Evolutionary conservation across 2,329 filamentous ascomycete species (phyloP).

Genomic region (Xylariomycetidae sp.): DNA sequence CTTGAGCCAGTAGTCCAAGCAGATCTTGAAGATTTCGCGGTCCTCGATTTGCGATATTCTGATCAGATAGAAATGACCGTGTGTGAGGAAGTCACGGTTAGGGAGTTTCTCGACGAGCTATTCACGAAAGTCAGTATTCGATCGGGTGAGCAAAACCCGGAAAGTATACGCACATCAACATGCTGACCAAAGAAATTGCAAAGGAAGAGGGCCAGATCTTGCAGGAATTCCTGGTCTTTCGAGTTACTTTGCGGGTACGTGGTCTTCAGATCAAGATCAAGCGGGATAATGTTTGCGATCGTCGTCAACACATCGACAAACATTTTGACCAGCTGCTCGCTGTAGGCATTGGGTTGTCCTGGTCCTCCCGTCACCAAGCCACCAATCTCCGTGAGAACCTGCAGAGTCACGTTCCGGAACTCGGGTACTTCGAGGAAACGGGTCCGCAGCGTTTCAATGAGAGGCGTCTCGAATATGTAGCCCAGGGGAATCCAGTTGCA

Average conservation of each 20-base stretch:
- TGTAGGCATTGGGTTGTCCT: slow-evolving; percentile 66
- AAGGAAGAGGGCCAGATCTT: slow-evolving; percentile 91
- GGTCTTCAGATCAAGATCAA: slow-evolving; percentile 81
- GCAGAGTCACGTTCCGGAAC: slow-evolving; percentile 93
- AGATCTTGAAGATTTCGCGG: slow-evolving; percentile 99
- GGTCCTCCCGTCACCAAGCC: slow-evolving; percentile 76
- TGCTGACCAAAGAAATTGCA: slow-evolving; percentile 97
- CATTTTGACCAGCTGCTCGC: slow-evolving; percentile 96
- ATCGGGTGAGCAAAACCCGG: not conserved
- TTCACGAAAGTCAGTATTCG: slow-evolving; percentile 12
- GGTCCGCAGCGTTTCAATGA: slow-evolving; percentile 90
- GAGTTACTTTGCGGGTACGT: slow-evolving; percentile 91
- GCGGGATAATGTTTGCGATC: slow-evolving; percentile 87
- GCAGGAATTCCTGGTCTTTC: slow-evolving; percentile 93
- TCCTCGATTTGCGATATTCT: slow-evolving; percentile 98
- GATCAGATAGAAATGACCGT: slow-evolving; percentile 97
- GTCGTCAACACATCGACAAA: slow-evolving; percentile 94
- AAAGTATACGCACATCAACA: slow-evolving; percentile 56
- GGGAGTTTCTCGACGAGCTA: slow-evolving; percentile 92
- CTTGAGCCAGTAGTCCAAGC: slow-evolving; percentile 98
- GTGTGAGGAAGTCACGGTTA: slow-evolving; percentile 88
- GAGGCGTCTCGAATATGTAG: slow-evolving; percentile 95
- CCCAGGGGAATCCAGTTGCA: slow-evolving; percentile 98
- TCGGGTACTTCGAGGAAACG: slow-evolving; percentile 90
- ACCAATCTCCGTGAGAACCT: slow-evolving; percentile 95